Evolutionary conservation across 2,329 filamentous ascomycete genomes (phyloP).

Genomic region (Colletotrichum filicis): DNA sequence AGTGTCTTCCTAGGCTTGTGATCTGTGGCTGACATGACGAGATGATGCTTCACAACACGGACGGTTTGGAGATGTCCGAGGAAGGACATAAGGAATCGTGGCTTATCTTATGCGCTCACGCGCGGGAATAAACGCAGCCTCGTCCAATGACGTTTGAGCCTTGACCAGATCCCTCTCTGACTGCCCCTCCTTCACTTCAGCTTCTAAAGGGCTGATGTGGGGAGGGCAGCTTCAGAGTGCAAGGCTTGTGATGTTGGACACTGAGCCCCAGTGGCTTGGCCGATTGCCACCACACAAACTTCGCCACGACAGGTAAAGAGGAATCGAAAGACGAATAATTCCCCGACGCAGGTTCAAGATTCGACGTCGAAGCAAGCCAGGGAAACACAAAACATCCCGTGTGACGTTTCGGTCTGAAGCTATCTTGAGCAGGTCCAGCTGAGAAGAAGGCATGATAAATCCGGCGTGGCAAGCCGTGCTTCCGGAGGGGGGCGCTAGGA

Average conservation of each 20-base stretch:
- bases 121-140: neutral
- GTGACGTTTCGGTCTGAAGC: neutral
- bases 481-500: neutral
- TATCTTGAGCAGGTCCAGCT: neutral
- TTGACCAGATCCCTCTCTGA: neutral
- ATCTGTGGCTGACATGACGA: constrained; percentile 32
- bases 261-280: neutral
- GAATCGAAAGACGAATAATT: neutral
- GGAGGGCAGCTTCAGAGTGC: neutral
- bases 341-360: constrained; percentile 19
- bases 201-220: neutral
- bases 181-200: neutral
- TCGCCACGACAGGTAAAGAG: neutral
- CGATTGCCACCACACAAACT: neutral
- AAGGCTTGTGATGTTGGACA: neutral
- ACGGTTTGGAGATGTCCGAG: constrained; percentile 35
- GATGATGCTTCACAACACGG: constrained; percentile 15
- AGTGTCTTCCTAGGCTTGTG: constrained; percentile 4
- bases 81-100: constrained; percentile 30
- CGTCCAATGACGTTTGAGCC: neutral
- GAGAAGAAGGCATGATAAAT: neutral
- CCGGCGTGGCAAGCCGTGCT: neutral
- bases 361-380: neutral
- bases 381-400: neutral
- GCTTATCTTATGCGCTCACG: constrained; percentile 16